phyloP scores from a whole-genome alignment of 73 alveolate species.

The Tetrahymena malaccensis region DNA sequence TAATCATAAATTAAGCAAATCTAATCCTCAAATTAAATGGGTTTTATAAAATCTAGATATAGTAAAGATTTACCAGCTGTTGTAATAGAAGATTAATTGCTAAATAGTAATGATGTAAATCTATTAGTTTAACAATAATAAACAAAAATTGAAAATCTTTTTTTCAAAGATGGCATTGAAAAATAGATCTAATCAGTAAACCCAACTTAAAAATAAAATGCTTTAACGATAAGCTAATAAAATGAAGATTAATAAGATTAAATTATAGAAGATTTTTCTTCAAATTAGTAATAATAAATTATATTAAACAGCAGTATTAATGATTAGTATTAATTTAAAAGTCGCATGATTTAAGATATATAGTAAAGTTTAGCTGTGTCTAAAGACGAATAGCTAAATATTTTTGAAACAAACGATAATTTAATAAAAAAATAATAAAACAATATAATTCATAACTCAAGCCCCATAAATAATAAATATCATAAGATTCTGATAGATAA shows the following conservation, averaged over 20 bases:
- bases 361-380: neutral
- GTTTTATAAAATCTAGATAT: neutral
- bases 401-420: neutral
- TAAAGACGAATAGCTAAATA: neutral
- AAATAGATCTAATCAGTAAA: neutral
- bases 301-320: too few species aligned
- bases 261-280: too few species aligned
- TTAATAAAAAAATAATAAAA: neutral
- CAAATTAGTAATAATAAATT: too few species aligned
- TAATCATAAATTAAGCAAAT: too few species aligned
- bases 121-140: too few species aligned
- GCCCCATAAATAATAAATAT: neutral
- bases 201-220: neutral
- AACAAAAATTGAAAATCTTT: too few species aligned
- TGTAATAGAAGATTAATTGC: neutral
- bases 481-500: neutral
- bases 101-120: neutral
- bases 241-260: too few species aligned
- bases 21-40: too few species aligned
- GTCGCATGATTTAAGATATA: too few species aligned
- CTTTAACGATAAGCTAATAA: too few species aligned
- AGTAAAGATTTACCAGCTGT: neutral
- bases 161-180: neutral
- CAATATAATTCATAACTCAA: neutral
- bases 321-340: neutral